Conservation (phyloP, 2,329 filamentous ascomycete genomes). For the Aphanocladium album region DNA sequence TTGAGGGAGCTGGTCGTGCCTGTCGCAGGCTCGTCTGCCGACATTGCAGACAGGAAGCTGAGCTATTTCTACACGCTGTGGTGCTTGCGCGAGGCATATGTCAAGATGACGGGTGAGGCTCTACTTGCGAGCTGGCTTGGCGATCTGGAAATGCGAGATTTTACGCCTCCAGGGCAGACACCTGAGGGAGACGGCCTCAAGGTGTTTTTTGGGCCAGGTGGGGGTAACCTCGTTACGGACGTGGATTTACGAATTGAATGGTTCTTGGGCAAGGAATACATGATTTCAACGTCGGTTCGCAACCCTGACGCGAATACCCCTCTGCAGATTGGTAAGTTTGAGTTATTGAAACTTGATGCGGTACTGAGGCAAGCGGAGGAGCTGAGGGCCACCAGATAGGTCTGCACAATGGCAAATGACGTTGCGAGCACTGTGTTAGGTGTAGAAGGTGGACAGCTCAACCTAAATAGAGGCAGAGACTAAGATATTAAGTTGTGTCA, state of each 20-base stretch:
- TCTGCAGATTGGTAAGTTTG: conserved; percentile 37
- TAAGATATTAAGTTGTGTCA: too few relatives aligned
- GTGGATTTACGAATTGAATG: conserved; percentile 31
- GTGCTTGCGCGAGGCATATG: conserved; percentile 75
- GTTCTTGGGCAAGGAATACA: conserved; percentile 45
- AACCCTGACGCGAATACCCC: conserved; percentile 36
- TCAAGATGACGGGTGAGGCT: conserved; percentile 78
- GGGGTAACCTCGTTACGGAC: conserved; percentile 26
- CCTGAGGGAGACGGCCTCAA: conserved; percentile 19
- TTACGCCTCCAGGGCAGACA: conserved; percentile 48
- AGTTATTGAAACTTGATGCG: conserved; percentile 39
- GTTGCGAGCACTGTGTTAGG: too few relatives aligned
- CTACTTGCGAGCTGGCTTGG: conserved; percentile 68
- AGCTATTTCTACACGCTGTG: conserved; percentile 72
- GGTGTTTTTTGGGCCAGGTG: conserved; percentile 24
- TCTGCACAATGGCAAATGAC: too few relatives aligned
- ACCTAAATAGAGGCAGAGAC: too few relatives aligned
- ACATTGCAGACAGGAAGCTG: conserved; percentile 41
- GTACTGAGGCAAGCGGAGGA: conserved; percentile 41
- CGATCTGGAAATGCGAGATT: conserved; percentile 63
- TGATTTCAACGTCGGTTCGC: conserved; percentile 49
- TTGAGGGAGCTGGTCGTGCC: conserved; percentile 47
- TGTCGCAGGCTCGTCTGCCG: conserved; percentile 23
- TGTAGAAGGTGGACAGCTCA: too few relatives aligned
- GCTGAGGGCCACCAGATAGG: conserved; percentile 4